Conservation (phyloP, 1,139 yeast genomes). For the Barnettozyma hawaiiensis region DNA sequence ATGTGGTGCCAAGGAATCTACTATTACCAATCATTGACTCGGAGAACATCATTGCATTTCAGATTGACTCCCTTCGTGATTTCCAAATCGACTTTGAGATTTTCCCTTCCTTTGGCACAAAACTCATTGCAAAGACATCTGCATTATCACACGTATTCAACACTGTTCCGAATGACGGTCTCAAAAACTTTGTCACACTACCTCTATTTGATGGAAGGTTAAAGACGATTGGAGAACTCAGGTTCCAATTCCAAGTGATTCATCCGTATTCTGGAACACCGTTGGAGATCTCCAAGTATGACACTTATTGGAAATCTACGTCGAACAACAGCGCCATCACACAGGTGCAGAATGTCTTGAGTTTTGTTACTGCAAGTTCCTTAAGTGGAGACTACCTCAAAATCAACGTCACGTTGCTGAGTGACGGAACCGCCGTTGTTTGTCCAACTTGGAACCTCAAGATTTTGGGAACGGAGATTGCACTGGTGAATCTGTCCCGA, state of each 20-base stretch:
- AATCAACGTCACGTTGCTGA: slow-evolving; percentile 62
- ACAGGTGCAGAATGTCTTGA: slow-evolving; percentile 36
- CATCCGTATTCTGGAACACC: slow-evolving; percentile 86
- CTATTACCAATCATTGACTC: slow-evolving; percentile 72
- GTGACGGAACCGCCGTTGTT: slow-evolving; percentile 83
- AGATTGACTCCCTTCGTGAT: slow-evolving; percentile 72
- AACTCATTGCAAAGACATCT: slow-evolving; percentile 83
- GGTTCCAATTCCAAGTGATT: slow-evolving; percentile 75
- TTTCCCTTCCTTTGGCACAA: slow-evolving; percentile 91
- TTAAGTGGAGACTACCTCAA: slow-evolving; percentile 75
- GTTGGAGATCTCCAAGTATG: slow-evolving; percentile 85
- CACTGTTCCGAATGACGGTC: slow-evolving; percentile 29
- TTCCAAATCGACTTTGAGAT: slow-evolving; percentile 86
- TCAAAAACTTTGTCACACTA: slow-evolving; percentile 40
- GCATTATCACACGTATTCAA: slow-evolving; percentile 56
- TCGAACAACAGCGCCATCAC: slow-evolving; percentile 30
- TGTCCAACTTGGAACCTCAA: slow-evolving; percentile 67
- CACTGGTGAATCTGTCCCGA: slow-evolving; percentile 40
- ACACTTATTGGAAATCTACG: slow-evolving; percentile 95
- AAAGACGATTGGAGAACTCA: slow-evolving; percentile 75
- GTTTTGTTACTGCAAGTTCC: slow-evolving; percentile 90
- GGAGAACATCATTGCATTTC: slow-evolving; percentile 74
- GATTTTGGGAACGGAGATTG: slow-evolving; percentile 45
- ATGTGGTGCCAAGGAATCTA: slow-evolving; percentile 81
- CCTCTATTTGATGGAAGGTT: slow-evolving; percentile 82